Percentiles rank a stretch among this genome's conserved stretches.
Conservation (phyloP, 1,139 yeast genomes). For the Candida sp. region DNA sequence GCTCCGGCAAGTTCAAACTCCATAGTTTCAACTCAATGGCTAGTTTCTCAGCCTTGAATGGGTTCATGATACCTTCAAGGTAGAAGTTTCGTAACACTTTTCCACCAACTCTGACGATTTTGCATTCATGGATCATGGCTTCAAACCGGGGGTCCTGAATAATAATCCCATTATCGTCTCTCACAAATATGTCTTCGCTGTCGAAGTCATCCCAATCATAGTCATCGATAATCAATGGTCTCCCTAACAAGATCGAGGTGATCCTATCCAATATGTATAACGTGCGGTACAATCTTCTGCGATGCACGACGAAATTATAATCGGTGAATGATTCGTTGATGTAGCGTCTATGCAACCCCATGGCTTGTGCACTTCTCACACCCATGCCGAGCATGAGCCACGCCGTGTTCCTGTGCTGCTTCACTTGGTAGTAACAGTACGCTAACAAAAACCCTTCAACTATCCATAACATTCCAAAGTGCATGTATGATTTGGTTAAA, state of each 20-base stretch:
- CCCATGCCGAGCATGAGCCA: constrained; percentile 29
- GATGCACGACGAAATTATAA: constrained; percentile 14
- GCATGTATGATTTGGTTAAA: constrained; percentile 13
- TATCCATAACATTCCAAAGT: constrained; percentile 33
- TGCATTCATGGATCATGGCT: constrained; percentile 13
- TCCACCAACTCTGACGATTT: constrained; percentile 25
- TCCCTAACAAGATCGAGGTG: constrained; percentile 41
- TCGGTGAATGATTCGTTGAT: constrained; percentile 17
- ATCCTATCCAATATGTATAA: constrained; percentile 44
- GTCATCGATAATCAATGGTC: constrained; percentile 43
- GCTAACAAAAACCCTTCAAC: constrained; percentile 41
- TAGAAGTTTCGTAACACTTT: constrained; percentile 27
- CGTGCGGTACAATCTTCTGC: constrained; percentile 42
- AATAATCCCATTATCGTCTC: constrained; percentile 8
- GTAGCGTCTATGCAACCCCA: constrained; percentile 16
- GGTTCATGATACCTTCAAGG: constrained; percentile 33
- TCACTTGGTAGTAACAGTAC: constrained; percentile 38
- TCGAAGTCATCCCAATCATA: constrained; percentile 44
- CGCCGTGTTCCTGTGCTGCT: constrained; percentile 40
- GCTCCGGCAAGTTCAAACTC: constrained; percentile 32
- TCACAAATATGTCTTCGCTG: constrained; percentile 12
- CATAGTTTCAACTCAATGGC: constrained; percentile 40
- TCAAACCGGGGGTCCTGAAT: constrained; percentile 4
- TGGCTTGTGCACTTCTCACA: constrained; percentile 17
- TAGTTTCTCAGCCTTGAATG: constrained; percentile 34